A percentile compares a stretch with the other conserved stretches of the same genome.
These are phyloP conservation scores for Thelonectria blattea DNA, from an alignment of 2,329 filamentous ascomycete genomes.

Conservation along the genomic window DNA sequence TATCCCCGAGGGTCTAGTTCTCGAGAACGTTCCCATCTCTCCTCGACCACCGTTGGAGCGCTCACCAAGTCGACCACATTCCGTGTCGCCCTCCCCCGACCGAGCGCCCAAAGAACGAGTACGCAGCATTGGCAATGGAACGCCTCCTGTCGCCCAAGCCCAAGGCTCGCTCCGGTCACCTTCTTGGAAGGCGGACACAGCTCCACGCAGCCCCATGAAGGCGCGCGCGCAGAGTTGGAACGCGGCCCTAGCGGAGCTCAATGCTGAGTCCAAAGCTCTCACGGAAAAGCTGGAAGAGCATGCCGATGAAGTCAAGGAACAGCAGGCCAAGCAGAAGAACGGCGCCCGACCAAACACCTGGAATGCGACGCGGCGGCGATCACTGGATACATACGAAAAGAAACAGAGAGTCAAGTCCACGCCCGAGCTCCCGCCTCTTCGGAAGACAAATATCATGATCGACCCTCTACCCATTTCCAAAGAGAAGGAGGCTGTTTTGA, in stretches of 20 bases:
- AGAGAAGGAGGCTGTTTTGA: slow-evolving; percentile 84
- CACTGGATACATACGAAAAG: slow-evolving; percentile 46
- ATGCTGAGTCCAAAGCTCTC: slow-evolving; percentile 73
- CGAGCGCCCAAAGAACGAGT: slow-evolving; percentile 57
- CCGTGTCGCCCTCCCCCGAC: slow-evolving; percentile 61
- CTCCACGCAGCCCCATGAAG: slow-evolving; percentile 52
- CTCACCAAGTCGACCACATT: slow-evolving; percentile 58
- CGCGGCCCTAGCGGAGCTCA: slow-evolving; percentile 70
- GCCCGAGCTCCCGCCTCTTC: slow-evolving; percentile 72
- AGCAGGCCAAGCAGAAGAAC: slow-evolving; percentile 42
- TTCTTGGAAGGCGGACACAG: slow-evolving; percentile 56
- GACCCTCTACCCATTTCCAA: slow-evolving; percentile 84
- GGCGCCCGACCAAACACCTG: slow-evolving; percentile 49
- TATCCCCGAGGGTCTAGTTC: slow-evolving; percentile 77
- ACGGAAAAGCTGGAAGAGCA: slow-evolving; percentile 84
- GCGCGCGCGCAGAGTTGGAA: slow-evolving; percentile 77
- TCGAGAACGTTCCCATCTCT: slow-evolving; percentile 84
- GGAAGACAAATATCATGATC: slow-evolving; percentile 80
- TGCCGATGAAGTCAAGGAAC: slow-evolving; percentile 64
- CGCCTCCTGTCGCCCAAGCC: slow-evolving; percentile 63
- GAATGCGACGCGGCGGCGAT: slow-evolving; percentile 43
- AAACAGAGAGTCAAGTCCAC: slow-evolving; percentile 67
- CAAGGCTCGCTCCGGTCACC: slow-evolving; percentile 66
- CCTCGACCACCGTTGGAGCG: slow-evolving; percentile 68
- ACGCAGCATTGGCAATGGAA: slow-evolving; percentile 68